Conservation (phyloP, 2,329 filamentous ascomycete species). For the Geoglossum cookeanum region DNA sequence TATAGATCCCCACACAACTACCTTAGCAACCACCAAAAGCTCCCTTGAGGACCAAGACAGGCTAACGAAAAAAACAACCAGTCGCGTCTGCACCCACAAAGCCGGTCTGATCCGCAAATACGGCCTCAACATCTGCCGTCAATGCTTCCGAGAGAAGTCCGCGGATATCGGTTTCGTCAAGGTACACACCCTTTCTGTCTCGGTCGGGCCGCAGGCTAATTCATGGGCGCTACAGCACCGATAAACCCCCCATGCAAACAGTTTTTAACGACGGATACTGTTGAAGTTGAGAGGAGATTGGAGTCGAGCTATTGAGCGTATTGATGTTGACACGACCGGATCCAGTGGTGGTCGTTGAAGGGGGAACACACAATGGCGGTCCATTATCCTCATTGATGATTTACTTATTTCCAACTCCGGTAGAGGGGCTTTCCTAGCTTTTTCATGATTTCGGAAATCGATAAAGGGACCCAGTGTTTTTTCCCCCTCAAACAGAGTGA, state of each 20-base stretch:
- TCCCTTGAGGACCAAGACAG: too few species aligned
- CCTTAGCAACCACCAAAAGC: background rate
- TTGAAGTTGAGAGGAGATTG: background rate
- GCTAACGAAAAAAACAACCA: constrained; percentile 19
- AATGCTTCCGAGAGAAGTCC: constrained; percentile 52
- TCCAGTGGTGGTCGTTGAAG: too few species aligned
- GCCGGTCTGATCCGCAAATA: constrained; percentile 99
- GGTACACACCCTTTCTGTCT: constrained; percentile 24
- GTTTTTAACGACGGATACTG: background rate
- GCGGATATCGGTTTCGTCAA: constrained; percentile 50
- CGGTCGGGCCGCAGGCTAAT: too few species aligned
- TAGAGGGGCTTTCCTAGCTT: too few species aligned
- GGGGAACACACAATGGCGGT: too few species aligned
- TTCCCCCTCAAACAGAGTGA: too few species aligned
- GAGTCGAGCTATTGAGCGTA: too few species aligned
- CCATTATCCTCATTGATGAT: too few species aligned
- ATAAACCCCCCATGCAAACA: background rate
- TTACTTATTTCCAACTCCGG: too few species aligned
- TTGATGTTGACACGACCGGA: too few species aligned
- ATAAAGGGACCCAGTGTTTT: too few species aligned
- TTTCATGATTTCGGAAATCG: too few species aligned
- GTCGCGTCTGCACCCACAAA: constrained; percentile 79
- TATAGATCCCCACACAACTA: constrained; percentile 30
- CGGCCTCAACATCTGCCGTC: constrained; percentile 68
- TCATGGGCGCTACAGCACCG: background rate